Evolutionary conservation across 768 basidiomycete genomes (phyloP), one percentile per base, ranked within the genome.

Genomic region (Russula compacta): DNA sequence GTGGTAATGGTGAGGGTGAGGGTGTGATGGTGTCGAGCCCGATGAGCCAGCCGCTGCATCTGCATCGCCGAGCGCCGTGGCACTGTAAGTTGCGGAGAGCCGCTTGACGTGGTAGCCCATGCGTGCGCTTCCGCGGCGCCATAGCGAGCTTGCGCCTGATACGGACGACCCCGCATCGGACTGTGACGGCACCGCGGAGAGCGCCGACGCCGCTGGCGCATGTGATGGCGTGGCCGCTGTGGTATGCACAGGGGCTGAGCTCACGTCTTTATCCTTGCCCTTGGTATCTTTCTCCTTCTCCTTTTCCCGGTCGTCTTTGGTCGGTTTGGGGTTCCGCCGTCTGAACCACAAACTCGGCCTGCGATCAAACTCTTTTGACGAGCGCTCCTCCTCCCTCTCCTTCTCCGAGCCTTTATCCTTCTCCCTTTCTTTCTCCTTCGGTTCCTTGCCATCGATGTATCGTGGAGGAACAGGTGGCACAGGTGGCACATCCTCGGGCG

Each of bases 271-370:
- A 5, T 63, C 65, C 39, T 58, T 62, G 42, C 3, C 39, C 47
- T 6, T 44, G 47, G 11, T 19, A 8, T 65, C 61, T n/a, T 56
- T 65, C 29, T 65, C 65, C 32, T 51, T 64, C 32, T 64, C 59
- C 19, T 50, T 59, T 32, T 64, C 61, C 14, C 61, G 61, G 40
- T 58, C 61, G 10, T 63, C 61, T 29, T 49, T 63, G 43, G 56
- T 10, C 17, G 52, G 48, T 44, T 60, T 64, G 60, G 80, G 69
- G 66, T 79, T 82, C 70, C 79, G 83, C 54, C 81, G 76, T 68
- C 79, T 80, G 65, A 82, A 83, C 82, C 83, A 85, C 4, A 67
- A 64, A 40, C 75, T 74, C 15, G 74, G 64, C 65, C 78, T 79
- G 58, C 75, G 75, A 46, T 75, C 78, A 66, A 75, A 65, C 66